Evolutionary conservation across 2,329 filamentous ascomycete species (phyloP).

Genomic region (Botrytis deweyae): DNA sequence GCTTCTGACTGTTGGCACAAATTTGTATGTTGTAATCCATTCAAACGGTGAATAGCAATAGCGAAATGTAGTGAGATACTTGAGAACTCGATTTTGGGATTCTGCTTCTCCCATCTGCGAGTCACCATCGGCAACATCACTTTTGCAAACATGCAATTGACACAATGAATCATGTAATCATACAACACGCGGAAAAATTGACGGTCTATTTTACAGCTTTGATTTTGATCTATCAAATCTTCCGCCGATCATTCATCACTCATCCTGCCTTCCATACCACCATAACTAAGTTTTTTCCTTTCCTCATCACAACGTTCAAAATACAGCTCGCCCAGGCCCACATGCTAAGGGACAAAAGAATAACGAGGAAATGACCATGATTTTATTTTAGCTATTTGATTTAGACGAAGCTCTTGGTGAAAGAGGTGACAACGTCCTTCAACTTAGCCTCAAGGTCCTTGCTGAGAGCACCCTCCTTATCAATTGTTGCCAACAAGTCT

Average conservation of each 20-base stretch:
- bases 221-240: conserved; percentile 36
- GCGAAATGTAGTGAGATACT: background rate
- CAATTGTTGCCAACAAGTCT: conserved; percentile 80
- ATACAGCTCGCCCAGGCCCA: conserved; percentile 30
- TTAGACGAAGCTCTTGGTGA: conserved; percentile 88
- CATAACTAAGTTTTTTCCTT: conserved; percentile 2
- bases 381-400: conserved; percentile 28
- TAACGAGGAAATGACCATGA: conserved; percentile 28
- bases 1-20: background rate
- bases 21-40: background rate
- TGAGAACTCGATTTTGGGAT: background rate
- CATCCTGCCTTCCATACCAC: conserved; percentile 9
- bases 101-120: background rate
- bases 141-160: background rate
- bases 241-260: conserved; percentile 27
- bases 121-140: background rate
- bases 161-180: background rate
- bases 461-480: conserved; percentile 93
- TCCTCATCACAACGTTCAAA: conserved; percentile 24
- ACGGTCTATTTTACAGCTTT: conserved; percentile 40
- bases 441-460: conserved; percentile 87
- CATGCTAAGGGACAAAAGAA: conserved; percentile 37
- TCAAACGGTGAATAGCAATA: background rate
- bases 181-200: conserved; percentile 32
- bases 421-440: conserved; percentile 71